phyloP scores from a whole-genome alignment of 2,329 filamentous ascomycete species.

The Stachybotrys elegans region DNA sequence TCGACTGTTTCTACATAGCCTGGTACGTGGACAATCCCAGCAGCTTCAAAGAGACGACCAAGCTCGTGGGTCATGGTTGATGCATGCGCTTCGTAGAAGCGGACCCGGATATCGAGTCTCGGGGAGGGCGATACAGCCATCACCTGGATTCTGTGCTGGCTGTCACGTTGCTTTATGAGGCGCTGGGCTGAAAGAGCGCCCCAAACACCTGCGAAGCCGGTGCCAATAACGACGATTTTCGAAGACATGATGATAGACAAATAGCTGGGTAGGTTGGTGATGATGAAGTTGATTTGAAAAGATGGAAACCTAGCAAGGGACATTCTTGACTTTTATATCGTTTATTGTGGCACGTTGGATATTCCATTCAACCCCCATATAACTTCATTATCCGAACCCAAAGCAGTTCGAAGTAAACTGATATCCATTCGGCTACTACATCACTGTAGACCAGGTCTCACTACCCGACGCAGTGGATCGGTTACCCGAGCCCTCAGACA shows the following conservation, averaged over 20 bases:
- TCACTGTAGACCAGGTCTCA: too few relatives aligned
- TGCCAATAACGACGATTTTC: slow-evolving; percentile 19
- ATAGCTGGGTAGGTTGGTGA: too few relatives aligned
- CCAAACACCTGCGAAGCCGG: slow-evolving; percentile 31
- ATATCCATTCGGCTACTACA: too few relatives aligned
- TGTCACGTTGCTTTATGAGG: slow-evolving; percentile 18
- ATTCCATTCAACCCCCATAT: too few relatives aligned
- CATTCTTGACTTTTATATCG: neutral
- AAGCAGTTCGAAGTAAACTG: too few relatives aligned
- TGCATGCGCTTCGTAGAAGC: slow-evolving; percentile 28
- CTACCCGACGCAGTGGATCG: too few relatives aligned
- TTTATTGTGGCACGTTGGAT: neutral
- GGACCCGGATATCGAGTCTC: slow-evolving; percentile 23
- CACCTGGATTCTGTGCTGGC: slow-evolving; percentile 18
- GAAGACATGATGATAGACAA: neutral
- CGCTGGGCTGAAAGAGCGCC: slow-evolving; percentile 29
- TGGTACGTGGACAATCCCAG: slow-evolving; percentile 19
- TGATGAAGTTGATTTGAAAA: too few relatives aligned
- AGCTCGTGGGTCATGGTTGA: slow-evolving; percentile 17
- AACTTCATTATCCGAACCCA: too few relatives aligned
- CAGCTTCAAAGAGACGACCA: slow-evolving; percentile 17
- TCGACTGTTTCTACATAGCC: slow-evolving; percentile 17
- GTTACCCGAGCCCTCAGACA: too few relatives aligned
- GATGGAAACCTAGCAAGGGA: neutral
- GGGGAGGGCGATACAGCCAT: slow-evolving; percentile 26